phyloP scores from a whole-genome alignment of 2,329 filamentous ascomycete genomes.

The Malbranchea zuffiana region DNA sequence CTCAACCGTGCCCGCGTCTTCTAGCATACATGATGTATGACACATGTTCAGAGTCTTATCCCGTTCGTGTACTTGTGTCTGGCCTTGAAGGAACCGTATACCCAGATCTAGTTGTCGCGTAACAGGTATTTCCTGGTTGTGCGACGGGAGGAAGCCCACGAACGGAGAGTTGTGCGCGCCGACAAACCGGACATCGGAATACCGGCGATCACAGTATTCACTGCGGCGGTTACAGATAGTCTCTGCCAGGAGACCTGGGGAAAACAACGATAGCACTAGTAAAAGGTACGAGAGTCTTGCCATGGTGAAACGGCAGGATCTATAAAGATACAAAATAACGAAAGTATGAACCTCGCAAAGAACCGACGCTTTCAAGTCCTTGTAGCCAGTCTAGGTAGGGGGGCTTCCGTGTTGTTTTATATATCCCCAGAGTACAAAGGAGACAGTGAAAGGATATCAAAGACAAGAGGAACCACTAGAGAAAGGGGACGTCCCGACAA shows the following conservation, averaged over 20 bases:
- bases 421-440: too few species aligned
- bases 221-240: slow-evolving; percentile 47
- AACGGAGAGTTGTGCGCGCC: slow-evolving; percentile 58
- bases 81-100: slow-evolving; percentile 53
- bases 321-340: slow-evolving; percentile 1
- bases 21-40: slow-evolving; percentile 51
- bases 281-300: not conserved
- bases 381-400: too few species aligned
- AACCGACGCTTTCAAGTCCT: too few species aligned
- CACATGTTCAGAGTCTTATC: slow-evolving; percentile 48
- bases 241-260: slow-evolving; percentile 7
- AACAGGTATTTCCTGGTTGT: slow-evolving; percentile 53
- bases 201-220: slow-evolving; percentile 45
- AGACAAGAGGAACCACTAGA: too few species aligned
- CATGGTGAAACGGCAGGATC: slow-evolving; percentile 6
- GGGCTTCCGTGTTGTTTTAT: too few species aligned
- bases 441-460: too few species aligned
- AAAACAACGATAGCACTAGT: slow-evolving; percentile 5
- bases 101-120: slow-evolving; percentile 50
- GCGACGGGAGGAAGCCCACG: slow-evolving; percentile 42
- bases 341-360: too few species aligned
- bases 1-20: slow-evolving; percentile 48
- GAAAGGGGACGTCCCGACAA: too few species aligned
- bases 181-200: slow-evolving; percentile 51
- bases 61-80: slow-evolving; percentile 45